Evolutionary conservation across 1,139 yeast species (phyloP), one percentile per base, ranked within the genome.

Genomic region (Hemisphaericaspora xylofermentans): DNA sequence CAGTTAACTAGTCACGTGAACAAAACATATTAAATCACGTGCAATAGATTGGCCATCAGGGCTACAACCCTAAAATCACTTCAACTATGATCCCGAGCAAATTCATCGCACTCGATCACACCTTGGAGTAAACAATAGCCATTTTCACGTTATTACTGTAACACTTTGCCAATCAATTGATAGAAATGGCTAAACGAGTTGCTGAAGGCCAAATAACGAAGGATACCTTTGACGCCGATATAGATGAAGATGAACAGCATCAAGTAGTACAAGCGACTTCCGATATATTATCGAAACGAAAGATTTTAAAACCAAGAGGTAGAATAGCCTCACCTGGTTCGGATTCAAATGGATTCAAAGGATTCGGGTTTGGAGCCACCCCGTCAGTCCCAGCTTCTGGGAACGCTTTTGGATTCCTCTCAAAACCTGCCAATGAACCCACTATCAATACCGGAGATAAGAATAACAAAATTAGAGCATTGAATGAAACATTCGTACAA

Each of bases 251-350:
- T 18, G 44, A 47, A 55, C 58, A n/a, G 68, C 14, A 14, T 17
- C 31, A 31, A 10, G 31, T 69, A 26, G 53, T 51, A 18, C 50
- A 55, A 36, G 95, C 96, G 0, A 72, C 85, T 6, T 71, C 77
- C 2, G 80, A 73, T 4, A 81, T 80, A 5, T 63, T 88, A 74
- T 78, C 93, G 9, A 74, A 65, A 42, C 72, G 97, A 57, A 85
- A 82, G 66, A 69, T 84, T 40, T 68, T 85, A 19, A 74, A 76
- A 57, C 89, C 91, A 12, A 74, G 75, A 47, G 61, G 66, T 8
- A 56, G 54, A 45, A 39, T 44, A 30, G 45, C 44, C 3, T 15
- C 19, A n/a, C 15, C 39, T 24, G 24, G 21, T 17, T 26, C 37
- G 21, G 32, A 21, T 22, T 29, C 42, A 13, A 40, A 43, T 14